Base-by-base conservation (phyloP, 805 yeast species). In the Priceomyces carsonii region DNA sequence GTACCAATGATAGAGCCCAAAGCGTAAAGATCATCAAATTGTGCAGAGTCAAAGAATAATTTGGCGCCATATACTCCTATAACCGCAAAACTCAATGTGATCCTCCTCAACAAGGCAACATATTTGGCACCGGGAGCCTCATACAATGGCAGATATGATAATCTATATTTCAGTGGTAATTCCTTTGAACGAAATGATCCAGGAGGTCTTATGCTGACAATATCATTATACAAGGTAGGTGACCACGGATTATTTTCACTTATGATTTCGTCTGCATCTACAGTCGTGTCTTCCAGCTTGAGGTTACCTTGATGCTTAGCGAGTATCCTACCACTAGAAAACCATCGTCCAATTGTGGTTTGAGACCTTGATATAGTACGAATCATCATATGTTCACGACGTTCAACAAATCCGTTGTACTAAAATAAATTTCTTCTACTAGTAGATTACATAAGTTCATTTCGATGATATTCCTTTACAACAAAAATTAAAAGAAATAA, bases 1-100 rank as follows among this genome's bases (percentile, higher is more conserved):
- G 78, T 41, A 1, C 76, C 52, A 0, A 77, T 50, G 3, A 79
- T 45, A 4, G 73, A 49, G 1, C 72, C 63, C 17, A 60, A 44
- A 2, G 77, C 75, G 41, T 77, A 61, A 12, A 71, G 62, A 4
- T 73, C 75, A 37, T 73, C 71, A 33, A 80, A 71, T 30, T 79
- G 71, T 1, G 73, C 68, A 14, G 84, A 74, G 21, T 73, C 75
- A 29, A 59, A 61, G 51, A 80, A 68, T 30, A 82, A 53, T 42
- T 82, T 78, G n/a, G 82, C 78, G 13, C 82, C 76, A 43, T 81
- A 78, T 3, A 75, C 51, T 0, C 88, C 88, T 18, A 79, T 53
- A 0, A 73, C 70, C 2, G 80, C 77, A 48, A 82, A 75, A 17
- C 84, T 82, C 7, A 83, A 48, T 2, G 85, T 66, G 37, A 82